These are phyloP conservation scores for Abortiporus biennis DNA, from an alignment of 1,284 basidiomycete species.

Conservation along the genomic window DNA sequence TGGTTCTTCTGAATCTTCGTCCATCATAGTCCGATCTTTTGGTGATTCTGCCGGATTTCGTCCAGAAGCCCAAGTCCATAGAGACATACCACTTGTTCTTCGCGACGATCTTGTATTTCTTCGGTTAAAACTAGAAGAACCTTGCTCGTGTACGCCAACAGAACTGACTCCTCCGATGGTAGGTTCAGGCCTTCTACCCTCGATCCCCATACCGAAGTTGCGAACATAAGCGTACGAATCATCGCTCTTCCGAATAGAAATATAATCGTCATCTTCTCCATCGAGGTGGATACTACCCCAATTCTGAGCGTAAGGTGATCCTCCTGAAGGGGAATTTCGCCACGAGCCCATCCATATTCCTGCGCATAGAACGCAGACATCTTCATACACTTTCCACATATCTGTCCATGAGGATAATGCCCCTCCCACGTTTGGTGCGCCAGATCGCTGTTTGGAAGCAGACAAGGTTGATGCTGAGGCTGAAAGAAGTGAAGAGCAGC, in stretches of 20 bases:
- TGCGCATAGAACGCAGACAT: conserved; percentile 73
- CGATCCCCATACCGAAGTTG: conserved; percentile 63
- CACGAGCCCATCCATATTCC: conserved; percentile 69
- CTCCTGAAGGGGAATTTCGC: conserved; percentile 45
- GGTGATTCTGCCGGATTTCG: conserved; percentile 2
- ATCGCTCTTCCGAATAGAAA: conserved; percentile 5
- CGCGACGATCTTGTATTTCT: conserved; percentile 15
- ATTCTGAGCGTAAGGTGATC: conserved; percentile 40
- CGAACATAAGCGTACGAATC: conserved; percentile 35
- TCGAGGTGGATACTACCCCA: conserved; percentile 54
- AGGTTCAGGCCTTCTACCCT: conserved; percentile 32
- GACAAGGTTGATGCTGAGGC: conserved; percentile 7
- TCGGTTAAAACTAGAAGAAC: conserved; percentile 10
- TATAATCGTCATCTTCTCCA: conserved; percentile 52
- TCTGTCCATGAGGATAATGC: conserved; percentile 55
- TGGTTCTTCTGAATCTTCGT: conserved; percentile 22
- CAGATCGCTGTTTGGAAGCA: conserved; percentile 18
- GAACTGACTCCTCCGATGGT: not conserved
- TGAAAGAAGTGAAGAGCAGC: conserved; percentile 14
- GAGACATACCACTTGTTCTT: conserved; percentile 21
- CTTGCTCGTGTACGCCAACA: conserved; percentile 1
- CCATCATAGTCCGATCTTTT: conserved; percentile 4
- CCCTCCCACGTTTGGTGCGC: conserved; percentile 20
- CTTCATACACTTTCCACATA: conserved; percentile 74
- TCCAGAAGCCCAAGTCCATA: conserved; percentile 18